Percentiles rank a stretch among this genome's conserved stretches.
These are phyloP conservation scores for Cyberlindnera xishuangbannaensis DNA, from an alignment of 805 yeast species.

Conservation along the genomic window DNA sequence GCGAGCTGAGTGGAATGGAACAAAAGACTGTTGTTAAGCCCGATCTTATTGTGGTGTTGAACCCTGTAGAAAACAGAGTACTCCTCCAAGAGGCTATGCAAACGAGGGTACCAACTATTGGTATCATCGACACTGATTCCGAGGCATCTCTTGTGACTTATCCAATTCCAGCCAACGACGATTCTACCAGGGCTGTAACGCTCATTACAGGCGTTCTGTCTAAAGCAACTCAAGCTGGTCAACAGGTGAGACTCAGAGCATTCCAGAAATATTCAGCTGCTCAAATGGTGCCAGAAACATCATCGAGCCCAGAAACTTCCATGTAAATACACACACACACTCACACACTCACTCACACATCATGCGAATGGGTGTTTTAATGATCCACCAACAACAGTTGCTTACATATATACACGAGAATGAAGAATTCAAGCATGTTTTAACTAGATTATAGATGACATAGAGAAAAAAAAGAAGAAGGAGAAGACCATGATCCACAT, in stretches of 20 bases:
- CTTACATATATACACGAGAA: too few species aligned
- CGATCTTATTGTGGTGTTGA: constrained; percentile 78
- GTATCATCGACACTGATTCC: constrained; percentile 88
- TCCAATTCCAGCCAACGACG: constrained; percentile 96
- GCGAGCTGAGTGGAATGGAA: constrained; percentile 47
- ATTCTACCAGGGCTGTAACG: constrained; percentile 74
- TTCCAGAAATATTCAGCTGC: constrained; percentile 5
- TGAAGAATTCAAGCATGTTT: too few species aligned
- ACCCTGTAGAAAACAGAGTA: constrained; percentile 81
- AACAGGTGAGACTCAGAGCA: constrained; percentile 28
- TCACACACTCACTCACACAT: too few species aligned
- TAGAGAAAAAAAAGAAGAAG: too few species aligned
- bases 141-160: constrained; percentile 88
- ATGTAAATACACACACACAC: too few species aligned
- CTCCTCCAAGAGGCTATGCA: constrained; percentile 77
- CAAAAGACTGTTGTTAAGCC: constrained; percentile 65
- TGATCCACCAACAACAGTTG: too few species aligned
- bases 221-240: constrained; percentile 79
- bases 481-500: too few species aligned
- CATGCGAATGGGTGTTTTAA: too few species aligned
- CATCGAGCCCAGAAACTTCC: too few species aligned
- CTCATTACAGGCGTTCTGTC: constrained; percentile 79
- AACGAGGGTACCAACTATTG: constrained; percentile 85
- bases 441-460: too few species aligned
- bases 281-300: not conserved